Evolutionary conservation across 2,329 filamentous ascomycete genomes (phyloP), one percentile per base, ranked within the genome.

Genomic region (Penicillium vulpinum): DNA sequence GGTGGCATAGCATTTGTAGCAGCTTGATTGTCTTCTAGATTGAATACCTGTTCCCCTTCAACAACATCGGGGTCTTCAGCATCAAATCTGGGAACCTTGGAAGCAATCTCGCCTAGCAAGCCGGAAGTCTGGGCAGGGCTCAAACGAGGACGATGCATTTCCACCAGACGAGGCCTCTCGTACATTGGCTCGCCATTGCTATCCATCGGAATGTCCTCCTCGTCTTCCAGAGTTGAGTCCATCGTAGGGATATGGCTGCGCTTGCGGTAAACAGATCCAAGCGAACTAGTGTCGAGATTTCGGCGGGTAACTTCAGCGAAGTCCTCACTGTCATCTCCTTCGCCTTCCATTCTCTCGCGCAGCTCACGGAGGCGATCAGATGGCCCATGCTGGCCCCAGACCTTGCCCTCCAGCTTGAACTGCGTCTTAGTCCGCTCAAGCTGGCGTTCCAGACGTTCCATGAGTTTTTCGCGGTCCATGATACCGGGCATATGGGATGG

Each of bases 391-490:
- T 95, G 90, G 60, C 88, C 88, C 89, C 93, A 96, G 9, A 91
- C 87, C 73, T 91, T 91, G 64, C 94, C 94, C 75, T 97, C 94
- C 31, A 99, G 85, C 76, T 97, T 97, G 77, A 91, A 96, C 72
- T 97, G 92, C 0, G 94, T 97, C 83, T 97, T 97, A 62, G 96
- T 93, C 62, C 94, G 84, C 78, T 97, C 93, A 40, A 99, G 85
- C 76, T 97, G 94, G 81, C 91, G 95, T 75, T 96, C 92, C 56
- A 99, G 83, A 51, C 92, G 88, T 71, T 92, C 90, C 89, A 99
- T 95, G 64, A 99, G 86, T 69, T 84, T 87, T 69, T 97, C 91
- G 26, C 94, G 89, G 72, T 97, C 92, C 62, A 99, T 81, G 60
- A 99, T 97, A 61, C 94, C 94, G 72, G 92, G 87, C 88, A 93